Evolutionary conservation across 345 rosid species (phyloP).

Genomic region (Eucalyptus dawsonii): DNA sequence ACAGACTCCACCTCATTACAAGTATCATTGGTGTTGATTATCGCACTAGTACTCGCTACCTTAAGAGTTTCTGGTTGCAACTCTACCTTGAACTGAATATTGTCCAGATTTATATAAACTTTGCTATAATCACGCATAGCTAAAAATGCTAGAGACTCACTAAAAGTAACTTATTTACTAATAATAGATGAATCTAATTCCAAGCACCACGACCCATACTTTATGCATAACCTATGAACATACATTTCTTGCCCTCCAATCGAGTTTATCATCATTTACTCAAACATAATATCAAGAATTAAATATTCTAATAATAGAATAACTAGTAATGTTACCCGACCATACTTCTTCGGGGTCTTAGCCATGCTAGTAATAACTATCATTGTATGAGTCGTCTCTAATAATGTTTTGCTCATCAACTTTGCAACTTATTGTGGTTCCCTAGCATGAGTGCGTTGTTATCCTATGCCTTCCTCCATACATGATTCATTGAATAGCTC

Average conservation of each 20-base stretch:
- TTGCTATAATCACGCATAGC: not conserved
- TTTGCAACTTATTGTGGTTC: no score
- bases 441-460: rapidly evolving
- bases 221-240: not conserved
- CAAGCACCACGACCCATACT: rapidly evolving
- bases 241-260: not conserved
- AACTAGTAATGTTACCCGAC: not conserved
- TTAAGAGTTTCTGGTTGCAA: not conserved
- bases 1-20: no score
- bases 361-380: no score
- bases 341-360: rapidly evolving
- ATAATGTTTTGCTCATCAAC: no score
- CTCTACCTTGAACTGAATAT: rapidly evolving
- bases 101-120: rapidly evolving
- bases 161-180: no score
- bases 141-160: rapidly evolving
- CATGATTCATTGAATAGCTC: no score
- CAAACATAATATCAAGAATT: rapidly evolving
- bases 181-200: no score
- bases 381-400: no score
- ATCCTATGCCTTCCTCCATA: no score
- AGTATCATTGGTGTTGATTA: not conserved
- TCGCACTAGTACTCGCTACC: rapidly evolving
- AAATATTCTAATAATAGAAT: not conserved
- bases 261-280: not conserved